Base-by-base conservation (phyloP, 2,329 filamentous ascomycete genomes). In the Penicillium sp. region DNA sequence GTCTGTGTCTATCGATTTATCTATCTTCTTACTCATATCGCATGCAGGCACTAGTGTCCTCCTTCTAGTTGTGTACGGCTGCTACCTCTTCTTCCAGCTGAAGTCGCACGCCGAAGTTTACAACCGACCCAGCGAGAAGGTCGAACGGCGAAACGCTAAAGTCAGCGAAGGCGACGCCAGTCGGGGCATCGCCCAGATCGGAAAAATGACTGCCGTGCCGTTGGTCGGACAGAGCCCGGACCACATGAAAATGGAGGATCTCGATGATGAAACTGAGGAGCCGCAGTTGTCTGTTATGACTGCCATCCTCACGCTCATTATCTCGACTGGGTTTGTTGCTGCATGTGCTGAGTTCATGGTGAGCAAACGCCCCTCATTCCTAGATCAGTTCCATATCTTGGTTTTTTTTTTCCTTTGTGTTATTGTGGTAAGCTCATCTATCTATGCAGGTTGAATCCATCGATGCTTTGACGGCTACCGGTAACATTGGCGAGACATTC, bases 81-180 rank as follows among this genome's bases (percentile, higher is more conserved):
- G 84, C 54, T 97, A 95, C 68, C 85, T 97, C 2, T 82, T 90
- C 73, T 97, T 97, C 80, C 93, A 97, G 74, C 85, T 97, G 56
- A 90, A 91, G 72, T 92, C 92, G 0, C 92, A 97, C 72, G 81
- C 82, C 25, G 78, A 78, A 9, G 87, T 96, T 70, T 97, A 96
- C 79, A 90, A 88, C 70, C 85, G 85, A 50, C 85, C 89, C 33
- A 89, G 87, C 61, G 82, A 89, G 64, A 96, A 96, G 73, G 88
- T 89, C 0, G 83, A 86, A 3, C 90, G 84, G 66, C 69, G 74
- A 38, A 58, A 57, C 26, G 75, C 73, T 42, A 77, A 79, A 61
- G 71, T 82, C 50, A 71, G 77, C 53, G 75, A 80, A 45, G 81
- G 83, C 16, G 78, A 80, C 10, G 75, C 78, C 9, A 70, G 73